Evolutionary conservation across 139 green algal species (phyloP).

Genomic region (Ostreobium quekettii): DNA sequence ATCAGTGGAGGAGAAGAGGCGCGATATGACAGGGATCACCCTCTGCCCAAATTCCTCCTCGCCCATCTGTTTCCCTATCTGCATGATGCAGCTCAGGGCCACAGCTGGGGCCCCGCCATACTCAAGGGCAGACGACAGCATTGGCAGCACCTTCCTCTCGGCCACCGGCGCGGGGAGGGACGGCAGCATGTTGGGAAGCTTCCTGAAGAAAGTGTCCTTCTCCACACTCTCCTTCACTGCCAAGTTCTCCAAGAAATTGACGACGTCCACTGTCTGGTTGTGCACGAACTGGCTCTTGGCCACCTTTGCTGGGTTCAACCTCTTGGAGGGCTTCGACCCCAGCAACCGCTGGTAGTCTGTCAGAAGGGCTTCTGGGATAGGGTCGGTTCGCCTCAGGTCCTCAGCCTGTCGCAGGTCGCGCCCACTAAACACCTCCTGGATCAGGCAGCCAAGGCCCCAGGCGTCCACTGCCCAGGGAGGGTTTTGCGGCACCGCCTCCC

Average conservation of each 20-base stretch:
- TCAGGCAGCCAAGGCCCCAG: conserved; percentile 95
- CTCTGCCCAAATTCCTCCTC: conserved; percentile 64
- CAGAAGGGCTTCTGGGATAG: conserved; percentile 68
- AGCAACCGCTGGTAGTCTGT: conserved; percentile 88
- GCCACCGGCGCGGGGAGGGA: conserved; percentile 58
- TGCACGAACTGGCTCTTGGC: conserved; percentile 71
- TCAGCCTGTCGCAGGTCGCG: conserved; percentile 49
- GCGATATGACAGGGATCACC: conserved; percentile 76
- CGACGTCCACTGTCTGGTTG: conserved; percentile 82
- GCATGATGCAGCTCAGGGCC: conserved; percentile 69
- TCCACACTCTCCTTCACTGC: conserved; percentile 49
- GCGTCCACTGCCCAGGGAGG: conserved; percentile 91
- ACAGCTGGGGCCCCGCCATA: conserved; percentile 78
- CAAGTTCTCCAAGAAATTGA: conserved; percentile 91
- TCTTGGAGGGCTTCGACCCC: conserved; percentile 42
- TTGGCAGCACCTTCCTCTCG: conserved; percentile 80
- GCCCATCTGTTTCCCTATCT: conserved; percentile 55
- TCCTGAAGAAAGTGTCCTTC: conserved; percentile 69
- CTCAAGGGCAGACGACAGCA: conserved; percentile 76
- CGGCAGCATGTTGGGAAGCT: conserved; percentile 41
- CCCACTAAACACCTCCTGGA: conserved; percentile 71
- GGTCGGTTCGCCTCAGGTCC: conserved; percentile 62
- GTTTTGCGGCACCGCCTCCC: conserved; percentile 49
- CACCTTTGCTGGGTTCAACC: conserved; percentile 80
- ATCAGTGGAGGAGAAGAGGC: conserved; percentile 84